Evolutionary conservation across 164 flowering plant genomes (phyloP), one percentile per base, ranked within the genome.

Genomic region (Aristolochia contorta): DNA sequence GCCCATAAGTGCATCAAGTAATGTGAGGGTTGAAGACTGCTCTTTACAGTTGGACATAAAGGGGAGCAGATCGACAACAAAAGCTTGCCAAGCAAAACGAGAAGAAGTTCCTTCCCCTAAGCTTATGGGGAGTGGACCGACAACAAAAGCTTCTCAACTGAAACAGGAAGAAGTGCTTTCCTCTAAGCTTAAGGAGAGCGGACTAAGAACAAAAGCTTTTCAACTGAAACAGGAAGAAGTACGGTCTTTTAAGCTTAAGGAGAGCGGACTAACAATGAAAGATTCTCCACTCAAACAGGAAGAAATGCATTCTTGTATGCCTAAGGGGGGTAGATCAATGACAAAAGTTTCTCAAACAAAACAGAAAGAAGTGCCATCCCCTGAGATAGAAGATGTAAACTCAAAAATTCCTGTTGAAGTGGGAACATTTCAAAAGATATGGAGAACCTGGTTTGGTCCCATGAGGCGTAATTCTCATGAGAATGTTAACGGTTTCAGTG

Each of bases 401-500:
- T 0, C 54, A 21, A 3, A 53, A 30, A 12, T 53, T 25, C 47
- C 55, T 49, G 24, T 65, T 71, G 68, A 79, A 59, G 55, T 33
- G n/a, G 84, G 85, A 0, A 25, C 77, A 45, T 66, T 81, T 9
- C 68, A 23, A 47, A 76, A 59, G 60, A 48, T 78, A 5, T 73
- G 82, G 82, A 73, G 65, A 56, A 67, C 32, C 60, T 77, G 77
- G 82, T 84, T 75, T 65, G 73, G 75, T 14, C 9, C 23, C 59
- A 25, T 48, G 22, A 57, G 27, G 59, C 58, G 33, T 58, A 59
- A 18, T 47, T 67, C 61, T 50, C 43, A 19, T 15, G 61, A 50
- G 54, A 61, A 54, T 50, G 33, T 32, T 37, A 4, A n/a, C 7
- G 63, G 32, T 10, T 25, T 30, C 32, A 47, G 27, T 7, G 72